These are phyloP conservation scores for Aspergillus ellipticus DNA, from an alignment of 495 filamentous ascomycete species.

Conservation along the genomic window DNA sequence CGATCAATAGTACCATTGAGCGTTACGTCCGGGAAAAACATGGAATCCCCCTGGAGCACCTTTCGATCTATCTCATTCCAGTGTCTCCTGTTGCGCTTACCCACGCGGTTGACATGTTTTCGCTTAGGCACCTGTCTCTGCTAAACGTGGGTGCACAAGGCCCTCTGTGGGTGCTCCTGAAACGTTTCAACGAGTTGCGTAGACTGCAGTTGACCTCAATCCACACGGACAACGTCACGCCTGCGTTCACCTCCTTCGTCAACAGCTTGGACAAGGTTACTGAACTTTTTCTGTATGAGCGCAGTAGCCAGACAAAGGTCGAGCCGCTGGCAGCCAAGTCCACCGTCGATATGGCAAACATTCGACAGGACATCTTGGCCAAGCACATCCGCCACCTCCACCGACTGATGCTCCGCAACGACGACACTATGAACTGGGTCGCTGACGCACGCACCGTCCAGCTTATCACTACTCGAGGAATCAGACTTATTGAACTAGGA, in stretches of 20 bases:
- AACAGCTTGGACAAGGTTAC: constrained; percentile 45
- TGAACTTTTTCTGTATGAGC: constrained; percentile 58
- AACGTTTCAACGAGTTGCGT: constrained; percentile 43
- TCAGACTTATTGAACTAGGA: constrained; percentile 49
- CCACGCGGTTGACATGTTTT: constrained; percentile 48
- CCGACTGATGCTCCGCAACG: constrained; percentile 28
- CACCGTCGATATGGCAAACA: constrained; percentile 20
- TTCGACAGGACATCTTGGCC: constrained; percentile 42
- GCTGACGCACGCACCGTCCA: constrained; percentile 45
- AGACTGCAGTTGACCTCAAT: constrained; percentile 52
- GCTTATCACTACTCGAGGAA: constrained; percentile 42
- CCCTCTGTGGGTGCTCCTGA: constrained; percentile 51
- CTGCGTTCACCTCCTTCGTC: constrained; percentile 47
- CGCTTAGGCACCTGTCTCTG: constrained; percentile 51
- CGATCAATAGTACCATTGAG: background rate
- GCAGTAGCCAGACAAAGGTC: constrained; percentile 38
- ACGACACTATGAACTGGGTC: constrained; percentile 50
- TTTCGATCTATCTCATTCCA: constrained; percentile 56
- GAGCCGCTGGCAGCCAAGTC: background rate
- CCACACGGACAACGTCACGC: constrained; percentile 57
- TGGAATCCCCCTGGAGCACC: constrained; percentile 48
- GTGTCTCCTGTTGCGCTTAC: constrained; percentile 50
- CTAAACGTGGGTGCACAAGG: constrained; percentile 59
- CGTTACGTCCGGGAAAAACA: background rate
- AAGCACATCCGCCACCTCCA: constrained; percentile 23